Base-by-base conservation (phyloP, 176 grass and related monocot genomes). In the Oryza longistaminata region DNA sequence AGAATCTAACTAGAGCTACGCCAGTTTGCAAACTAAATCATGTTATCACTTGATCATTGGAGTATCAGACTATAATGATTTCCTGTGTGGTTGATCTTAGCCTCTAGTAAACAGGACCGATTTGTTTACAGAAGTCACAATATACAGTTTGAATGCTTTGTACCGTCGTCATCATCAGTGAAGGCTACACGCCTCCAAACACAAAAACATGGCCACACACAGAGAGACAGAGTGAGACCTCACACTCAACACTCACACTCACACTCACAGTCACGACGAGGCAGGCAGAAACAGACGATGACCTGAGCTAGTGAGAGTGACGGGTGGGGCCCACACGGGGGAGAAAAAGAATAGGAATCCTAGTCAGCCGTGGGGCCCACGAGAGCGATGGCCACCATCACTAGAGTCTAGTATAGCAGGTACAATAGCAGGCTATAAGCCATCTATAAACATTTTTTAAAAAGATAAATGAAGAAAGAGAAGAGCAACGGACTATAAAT, bases 371-470 rank as follows among this genome's bases (percentile, higher is more conserved):
- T 9, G 17, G 81, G 70, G 60, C 71, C 71, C 60, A 75, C 0
- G 82, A 83, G 40, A 66, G 71, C 12, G 60, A 83, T 37, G 70
- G 70, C 25, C 70, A 83, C 70, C 71, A 74, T 15, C 2, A 25
- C 1, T 31, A 31, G 2, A 31, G 26, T 27, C 26, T 27, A 27
- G 26, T 27, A 27, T 0, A 27, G 26, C 0, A 27, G 0, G 26
- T 27, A 27, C 1, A 27, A 1, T 27, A 27, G 26, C 26, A 27
- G n/a, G n/a, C 26, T 27, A 27, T 27, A 1, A 27, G 26, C 1
- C 26, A 27, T 0, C 26, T 27, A 27, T 27, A 27, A 27, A 27
- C 26, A 27, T 27, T 1, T 27, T 27, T 27, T 27, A 27, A 27
- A 1, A 27, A 27, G 1, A 27, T 27, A 27, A 27, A 27, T n/a